Evolutionary conservation across 2,329 filamentous ascomycete species (phyloP), one percentile per base, ranked within the genome.

Genomic region (Calonectria hawksworthii): DNA sequence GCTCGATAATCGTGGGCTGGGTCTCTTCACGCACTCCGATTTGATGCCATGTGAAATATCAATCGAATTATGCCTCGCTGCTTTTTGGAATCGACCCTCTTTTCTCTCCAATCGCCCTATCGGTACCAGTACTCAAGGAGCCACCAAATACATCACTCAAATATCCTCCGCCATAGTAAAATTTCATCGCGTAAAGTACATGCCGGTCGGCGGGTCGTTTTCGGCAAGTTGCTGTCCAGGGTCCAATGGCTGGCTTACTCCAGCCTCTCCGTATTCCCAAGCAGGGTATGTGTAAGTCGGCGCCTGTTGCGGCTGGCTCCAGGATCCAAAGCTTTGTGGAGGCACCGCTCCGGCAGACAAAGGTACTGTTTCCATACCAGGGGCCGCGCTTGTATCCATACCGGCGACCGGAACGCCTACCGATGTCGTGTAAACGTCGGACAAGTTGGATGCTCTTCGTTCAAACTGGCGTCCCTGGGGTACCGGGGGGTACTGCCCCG

Each of bases 361-460:
- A 7, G 86, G 84, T 13, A 71, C 30, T 30, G 69, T 59, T 30
- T 76, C 84, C 68, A 86, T 72, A 0, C 82, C 81, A 9, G 84
- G 82, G 4, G 84, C 83, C 2, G 85, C 74, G 6, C 84, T 80
- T 13, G 83, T 81, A 41, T 86, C 85, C 18, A 86, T 83, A 5
- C 82, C 83, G 1, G 85, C 78, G 18, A 86, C 81, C 1, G 84
- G 82, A 7, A 85, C 84, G n/a, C 82, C 80, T 44, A 86, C 84
- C 1, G 84, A 80, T 7, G 87, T 80, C 5, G 85, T 83, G 70
- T 90, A 90, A 68, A 89, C 83, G 13, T 88, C 88, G 8, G 88
- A 83, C 70, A 88, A 81, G 4, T 83, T 79, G 13, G 86, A 86
- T 6, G 82, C 78, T 63, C 86, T 87, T 74, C 88, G 85, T 51